A percentile compares a stretch with the other conserved stretches of the same genome.
Conservation (phyloP, 2,329 filamentous ascomycete genomes). For the Tolypocladium album region DNA sequence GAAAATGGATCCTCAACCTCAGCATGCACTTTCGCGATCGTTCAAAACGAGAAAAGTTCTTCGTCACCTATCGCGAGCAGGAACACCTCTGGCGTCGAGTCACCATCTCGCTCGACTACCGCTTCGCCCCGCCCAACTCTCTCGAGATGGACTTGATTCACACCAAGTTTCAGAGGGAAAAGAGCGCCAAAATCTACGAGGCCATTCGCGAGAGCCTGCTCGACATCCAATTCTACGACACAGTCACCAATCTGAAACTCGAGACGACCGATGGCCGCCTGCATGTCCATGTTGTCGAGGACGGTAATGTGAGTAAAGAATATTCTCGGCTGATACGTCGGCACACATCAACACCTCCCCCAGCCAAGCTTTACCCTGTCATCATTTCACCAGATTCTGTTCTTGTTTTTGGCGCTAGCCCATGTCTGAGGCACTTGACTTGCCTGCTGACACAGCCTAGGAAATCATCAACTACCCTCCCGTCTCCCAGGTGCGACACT, state of each 20-base stretch:
- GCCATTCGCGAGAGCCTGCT: slow-evolving; percentile 81
- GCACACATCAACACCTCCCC: background rate
- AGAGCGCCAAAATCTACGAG: slow-evolving; percentile 87
- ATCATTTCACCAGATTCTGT: background rate
- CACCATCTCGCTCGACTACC: slow-evolving; percentile 90
- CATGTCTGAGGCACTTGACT: background rate
- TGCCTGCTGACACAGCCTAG: slow-evolving; percentile 18
- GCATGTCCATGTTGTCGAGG: slow-evolving; percentile 96
- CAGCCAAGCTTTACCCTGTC: background rate
- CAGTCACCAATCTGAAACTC: slow-evolving; percentile 90
- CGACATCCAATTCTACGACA: slow-evolving; percentile 95
- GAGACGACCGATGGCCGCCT: slow-evolving; percentile 79
- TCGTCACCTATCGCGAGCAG: slow-evolving; percentile 82
- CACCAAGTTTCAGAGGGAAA: slow-evolving; percentile 78
- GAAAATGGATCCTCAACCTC: slow-evolving; percentile 88
- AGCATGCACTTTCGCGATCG: slow-evolving; percentile 97
- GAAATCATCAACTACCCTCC: slow-evolving; percentile 86
- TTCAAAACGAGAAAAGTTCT: slow-evolving; percentile 92
- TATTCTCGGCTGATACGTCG: background rate
- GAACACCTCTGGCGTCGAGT: slow-evolving; percentile 75
- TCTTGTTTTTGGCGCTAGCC: background rate
- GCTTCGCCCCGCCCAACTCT: slow-evolving; percentile 66
- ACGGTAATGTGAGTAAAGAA: slow-evolving; percentile 56
- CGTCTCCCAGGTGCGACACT: slow-evolving; percentile 60
- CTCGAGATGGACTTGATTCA: slow-evolving; percentile 73